A percentile compares a stretch with the other conserved stretches of the same genome.
phyloP scores from a whole-genome alignment of 2,329 filamentous ascomycete genomes.

The Aurifilum marmelostoma region DNA sequence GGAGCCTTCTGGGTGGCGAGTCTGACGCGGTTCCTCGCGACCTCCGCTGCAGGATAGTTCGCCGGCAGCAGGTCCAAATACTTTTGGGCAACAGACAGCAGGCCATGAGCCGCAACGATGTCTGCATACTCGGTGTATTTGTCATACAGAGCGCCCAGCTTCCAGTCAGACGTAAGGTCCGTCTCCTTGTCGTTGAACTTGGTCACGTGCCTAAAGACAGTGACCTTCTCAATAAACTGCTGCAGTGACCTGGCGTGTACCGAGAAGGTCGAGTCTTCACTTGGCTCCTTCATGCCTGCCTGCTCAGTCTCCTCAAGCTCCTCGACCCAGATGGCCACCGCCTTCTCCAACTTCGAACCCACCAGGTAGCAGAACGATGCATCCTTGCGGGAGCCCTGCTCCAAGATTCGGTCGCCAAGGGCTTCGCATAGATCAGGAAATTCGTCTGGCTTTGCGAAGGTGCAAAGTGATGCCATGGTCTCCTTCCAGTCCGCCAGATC shows the following conservation, averaged over 20 bases:
- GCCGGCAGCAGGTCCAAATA: constrained; percentile 87
- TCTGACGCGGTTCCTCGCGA: constrained; percentile 82
- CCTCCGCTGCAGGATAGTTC: constrained; percentile 83
- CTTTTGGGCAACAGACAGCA: constrained; percentile 82
- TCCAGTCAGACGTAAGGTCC: constrained; percentile 77
- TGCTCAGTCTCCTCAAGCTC: constrained; percentile 86
- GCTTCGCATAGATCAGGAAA: constrained; percentile 96
- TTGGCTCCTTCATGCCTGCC: constrained; percentile 68
- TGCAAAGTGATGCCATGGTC: constrained; percentile 93
- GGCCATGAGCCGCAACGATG: constrained; percentile 87
- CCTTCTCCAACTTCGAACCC: constrained; percentile 96
- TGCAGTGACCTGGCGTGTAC: constrained; percentile 88
- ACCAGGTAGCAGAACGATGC: constrained; percentile 96
- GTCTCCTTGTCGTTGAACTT: constrained; percentile 85
- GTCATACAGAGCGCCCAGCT: constrained; percentile 83
- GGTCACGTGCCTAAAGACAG: constrained; percentile 90
- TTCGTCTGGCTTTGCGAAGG: constrained; percentile 86
- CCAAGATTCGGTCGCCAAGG: constrained; percentile 86
- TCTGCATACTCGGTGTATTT: constrained; percentile 98
- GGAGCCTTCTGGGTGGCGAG: constrained; percentile 71
- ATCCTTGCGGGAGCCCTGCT: constrained; percentile 78
- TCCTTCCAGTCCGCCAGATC: constrained; percentile 95
- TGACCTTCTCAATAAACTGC: constrained; percentile 97
- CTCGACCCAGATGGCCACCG: constrained; percentile 89
- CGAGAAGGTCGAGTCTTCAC: constrained; percentile 82